Evolutionary conservation across 108 stramenopile genomes (phyloP), one percentile per base, ranked within the genome.

Genomic region (Parietichytrium sp.): DNA sequence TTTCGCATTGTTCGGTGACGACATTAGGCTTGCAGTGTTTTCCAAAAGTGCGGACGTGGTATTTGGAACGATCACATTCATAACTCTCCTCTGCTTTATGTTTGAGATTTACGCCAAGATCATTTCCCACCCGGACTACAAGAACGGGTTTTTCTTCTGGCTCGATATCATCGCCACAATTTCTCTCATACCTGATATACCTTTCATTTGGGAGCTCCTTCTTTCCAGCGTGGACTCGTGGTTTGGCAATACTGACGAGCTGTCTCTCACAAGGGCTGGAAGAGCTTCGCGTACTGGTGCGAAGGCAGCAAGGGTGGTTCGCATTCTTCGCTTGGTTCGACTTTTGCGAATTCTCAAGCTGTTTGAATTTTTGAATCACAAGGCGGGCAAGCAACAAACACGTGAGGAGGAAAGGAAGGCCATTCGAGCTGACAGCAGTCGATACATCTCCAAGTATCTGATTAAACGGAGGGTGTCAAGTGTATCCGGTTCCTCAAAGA

Each of bases 301-400:
- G 20, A 61, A 80, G 53, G 81, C 80, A 3, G 81, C 48, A 16
- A 52, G 84, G 31, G 79, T 85, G 29, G 79, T 85, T 3, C 83
- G 51, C 16, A 30, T 88, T 15, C 80, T 84, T 15, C 83, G 87
- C 13, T 79, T 89, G 12, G 51, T 88, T 51, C 83, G 88, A 10
- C 79, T 89, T 23, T 79, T 88, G 48, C 85, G 88, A 3, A 47
- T 90, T 45, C 82, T 89, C 7, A 90, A 89, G 49, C 82, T 89
- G 31, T 84, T 79, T 26, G 85, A 86, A 30, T 51, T 61, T 26
- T 80, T 78, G 27, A 50, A 54, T 45, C 82, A 80, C 18, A 54
- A 31, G 18, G 16, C 72, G 29, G 54, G 29, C 30, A 36, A 51
- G 8, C n/a, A n/a, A n/a, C n/a, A 54, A 15, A 38, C 29, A 12